Evolutionary conservation across 352 stramenopile genomes (phyloP), one percentile per base, ranked within the genome.

Genomic region (Globisporangium middletonii): DNA sequence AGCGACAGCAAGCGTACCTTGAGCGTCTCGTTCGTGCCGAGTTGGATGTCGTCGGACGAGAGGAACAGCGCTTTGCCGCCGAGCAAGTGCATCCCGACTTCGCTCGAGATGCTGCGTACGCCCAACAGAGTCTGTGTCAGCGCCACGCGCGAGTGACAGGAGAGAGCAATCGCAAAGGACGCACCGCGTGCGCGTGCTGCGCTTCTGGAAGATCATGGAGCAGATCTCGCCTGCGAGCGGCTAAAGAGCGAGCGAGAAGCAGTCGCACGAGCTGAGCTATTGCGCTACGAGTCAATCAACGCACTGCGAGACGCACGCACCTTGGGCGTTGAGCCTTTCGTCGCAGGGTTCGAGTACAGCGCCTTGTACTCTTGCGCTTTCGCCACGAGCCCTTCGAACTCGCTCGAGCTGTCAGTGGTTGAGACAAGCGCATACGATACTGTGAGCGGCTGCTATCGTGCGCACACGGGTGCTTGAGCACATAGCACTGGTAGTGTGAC

Each of bases 21-120:
- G 37, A 99, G 77, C 23, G 89, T 93, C 79, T 99, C 97, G 66
- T 99, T 99, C 59, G 98, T 94, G 55, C 97, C 97, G 26, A 99
- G 72, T 72, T 99, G 97, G 67, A 99, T 98, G 73, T 99, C 97
- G 27, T 96, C 92, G 7, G 93, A 96, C 9, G 93, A 97, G 11
- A 99, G 86, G 72, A 99, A 99, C 4, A 99, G 83, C 28, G 92
- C 91, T 55, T 98, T 95, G 30, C 96, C 97, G 50, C 97, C 97
- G 13, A 99, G 79, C 54, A 98, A 59, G 51, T 90, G 82, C 91
- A 99, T 98, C 27, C 96, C 97, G 23, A 97, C 98, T 79, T 99
- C 95, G 13, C 87, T 97, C 52, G 84, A 96, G 37, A 98, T 94
- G 26, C 70, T 78, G 23, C n/a, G 42, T 19, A 46, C 13, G 16